Base-by-base conservation (phyloP, 1,284 basidiomycete species). In the Tylopilus sp. region DNA sequence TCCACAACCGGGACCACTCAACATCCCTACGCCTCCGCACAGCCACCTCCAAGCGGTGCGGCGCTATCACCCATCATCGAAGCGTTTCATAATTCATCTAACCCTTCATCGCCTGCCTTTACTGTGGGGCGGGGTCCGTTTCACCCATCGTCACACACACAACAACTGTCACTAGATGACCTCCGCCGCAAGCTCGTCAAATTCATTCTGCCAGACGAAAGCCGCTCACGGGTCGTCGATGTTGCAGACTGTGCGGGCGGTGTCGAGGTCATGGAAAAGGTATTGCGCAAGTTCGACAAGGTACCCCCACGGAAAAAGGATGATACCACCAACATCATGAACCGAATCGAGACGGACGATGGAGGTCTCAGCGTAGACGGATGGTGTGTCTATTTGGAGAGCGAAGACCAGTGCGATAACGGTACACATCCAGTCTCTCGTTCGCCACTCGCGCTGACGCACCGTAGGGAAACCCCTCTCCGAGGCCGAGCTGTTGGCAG, bases 281-380 rank as follows among this genome's bases (percentile, higher is more conserved):
- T 91, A 0, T 74, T 98, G 55, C 90, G 84, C 68, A 98, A 98
- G 71, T 90, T 94, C 63, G 85, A 85, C 47, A 94, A 93, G 69
- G 76, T 85, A 24, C 75, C 75, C 26, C 58, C 71, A 5, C 79
- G 78, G 61, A 75, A 69, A 54, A 73, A 78, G 36, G 79, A 80
- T 7, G 76, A 64, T 6, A 1, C 77, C 4, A 78, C 79, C 39
- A 75, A 75, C 32, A 68, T 69, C 48, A 66, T 75, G 49, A 83
- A 81, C 52, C 74, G 77, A 36, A 75, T 79, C 19, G 80, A 81
- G 51, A 81, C 78, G 0, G 82, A 82, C 19, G 83, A 84, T 26
- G 84, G 84, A 3, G 85, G 83, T 2, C 74, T 95, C 15, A 82
- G 81, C 51, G 85, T 94, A 4, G 91, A 95, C 59, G 92, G 92